These are phyloP conservation scores for Cladorrhinum samala DNA, from an alignment of 495 filamentous ascomycete genomes.

Conservation along the genomic window DNA sequence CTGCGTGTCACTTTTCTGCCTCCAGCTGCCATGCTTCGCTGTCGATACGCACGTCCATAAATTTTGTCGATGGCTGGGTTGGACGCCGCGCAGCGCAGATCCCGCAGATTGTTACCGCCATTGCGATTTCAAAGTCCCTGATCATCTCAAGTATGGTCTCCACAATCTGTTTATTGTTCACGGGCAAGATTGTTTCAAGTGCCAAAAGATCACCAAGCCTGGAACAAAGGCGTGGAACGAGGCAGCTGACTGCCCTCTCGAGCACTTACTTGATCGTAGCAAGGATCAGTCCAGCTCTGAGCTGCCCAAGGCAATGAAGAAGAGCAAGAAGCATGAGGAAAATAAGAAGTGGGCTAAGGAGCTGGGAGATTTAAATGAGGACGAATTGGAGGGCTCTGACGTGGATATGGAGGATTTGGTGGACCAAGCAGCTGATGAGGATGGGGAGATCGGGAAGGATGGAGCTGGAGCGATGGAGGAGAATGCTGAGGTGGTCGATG, in stretches of 20 bases:
- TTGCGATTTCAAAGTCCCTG: conserved; percentile 72
- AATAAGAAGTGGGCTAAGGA: conserved; percentile 3
- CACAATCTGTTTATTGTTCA: conserved; percentile 86
- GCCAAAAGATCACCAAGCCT: conserved; percentile 52
- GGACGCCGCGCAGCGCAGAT: conserved; percentile 61
- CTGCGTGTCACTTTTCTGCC: conserved; percentile 77
- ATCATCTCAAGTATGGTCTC: conserved; percentile 81
- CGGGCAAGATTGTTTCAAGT: conserved; percentile 73
- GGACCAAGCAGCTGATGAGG: neutral
- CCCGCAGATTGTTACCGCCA: conserved; percentile 72
- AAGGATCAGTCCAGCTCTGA: conserved; percentile 12
- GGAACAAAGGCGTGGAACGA: conserved; percentile 41
- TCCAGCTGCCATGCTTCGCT: conserved; percentile 70
- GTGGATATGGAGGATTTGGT: neutral
- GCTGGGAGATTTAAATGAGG: neutral
- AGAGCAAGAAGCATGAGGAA: neutral
- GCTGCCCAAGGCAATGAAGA: conserved; percentile 2
- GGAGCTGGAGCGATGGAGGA: neutral
- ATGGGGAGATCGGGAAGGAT: neutral
- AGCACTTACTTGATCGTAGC: conserved; percentile 37
- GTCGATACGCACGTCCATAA: conserved; percentile 84
- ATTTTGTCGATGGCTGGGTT: conserved; percentile 77
- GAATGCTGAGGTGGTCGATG: neutral
- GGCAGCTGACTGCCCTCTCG: conserved; percentile 38
- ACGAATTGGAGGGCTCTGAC: neutral